Evolutionary conservation across 306 rosid genomes (phyloP).

Genomic region (Ormosia emarginata): DNA sequence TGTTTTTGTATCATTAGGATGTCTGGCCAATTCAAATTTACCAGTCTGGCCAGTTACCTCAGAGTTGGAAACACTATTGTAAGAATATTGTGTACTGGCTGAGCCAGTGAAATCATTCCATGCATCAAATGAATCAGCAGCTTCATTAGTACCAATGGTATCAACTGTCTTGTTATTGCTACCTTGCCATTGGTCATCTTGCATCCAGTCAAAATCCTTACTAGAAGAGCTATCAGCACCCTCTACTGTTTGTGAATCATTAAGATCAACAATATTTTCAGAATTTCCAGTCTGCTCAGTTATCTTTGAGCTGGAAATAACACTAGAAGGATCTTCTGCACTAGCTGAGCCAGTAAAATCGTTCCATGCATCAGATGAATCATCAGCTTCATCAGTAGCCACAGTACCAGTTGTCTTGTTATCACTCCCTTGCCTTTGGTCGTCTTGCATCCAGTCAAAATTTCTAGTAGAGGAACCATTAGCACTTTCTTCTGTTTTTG

Average conservation of each 20-base stretch:
- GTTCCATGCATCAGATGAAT: slow-evolving; percentile 59
- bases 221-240: slow-evolving; percentile 35
- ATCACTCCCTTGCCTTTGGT: slow-evolving; percentile 39
- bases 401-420: slow-evolving; percentile 36
- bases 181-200: slow-evolving; percentile 39
- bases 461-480: slow-evolving; percentile 30
- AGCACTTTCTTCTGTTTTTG: slow-evolving; percentile 35
- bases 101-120: slow-evolving; percentile 70
- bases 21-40: slow-evolving; percentile 32
- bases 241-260: slow-evolving; percentile 33
- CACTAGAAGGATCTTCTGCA: slow-evolving; percentile 33
- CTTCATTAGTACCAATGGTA: slow-evolving; percentile 26
- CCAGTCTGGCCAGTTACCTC: slow-evolving; percentile 35
- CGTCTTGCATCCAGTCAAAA: slow-evolving; percentile 55
- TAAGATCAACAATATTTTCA: slow-evolving; percentile 26
- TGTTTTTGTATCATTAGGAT: slow-evolving; percentile 26
- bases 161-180: slow-evolving; percentile 35
- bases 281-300: slow-evolving; percentile 35
- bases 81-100: slow-evolving; percentile 32
- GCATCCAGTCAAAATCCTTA: slow-evolving; percentile 43
- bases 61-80: slow-evolving; percentile 33
- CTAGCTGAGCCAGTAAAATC: slow-evolving; percentile 55
- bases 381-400: slow-evolving; percentile 35
- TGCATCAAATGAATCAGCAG: slow-evolving; percentile 45
- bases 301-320: slow-evolving; percentile 33